A percentile compares a stretch with the other conserved stretches of the same genome.
Conservation (phyloP, 768 basidiomycete species). For the Russula earlei region DNA sequence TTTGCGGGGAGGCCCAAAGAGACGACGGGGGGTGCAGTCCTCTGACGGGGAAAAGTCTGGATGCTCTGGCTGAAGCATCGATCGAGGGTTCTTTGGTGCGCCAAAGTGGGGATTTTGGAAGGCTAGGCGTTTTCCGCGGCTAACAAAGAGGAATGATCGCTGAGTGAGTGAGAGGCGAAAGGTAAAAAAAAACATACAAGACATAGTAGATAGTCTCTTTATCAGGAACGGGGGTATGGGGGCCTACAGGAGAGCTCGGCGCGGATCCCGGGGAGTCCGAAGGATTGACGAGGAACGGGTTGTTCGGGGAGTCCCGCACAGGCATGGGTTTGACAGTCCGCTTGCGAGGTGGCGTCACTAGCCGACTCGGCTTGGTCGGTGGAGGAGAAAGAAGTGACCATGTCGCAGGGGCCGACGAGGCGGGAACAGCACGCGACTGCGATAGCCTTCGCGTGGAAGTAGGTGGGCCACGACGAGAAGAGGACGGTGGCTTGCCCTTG, state of each 20-base stretch:
- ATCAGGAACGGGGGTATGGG: conserved; percentile 14
- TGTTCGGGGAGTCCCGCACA: conserved; percentile 21
- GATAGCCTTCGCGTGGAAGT: conserved; percentile 15
- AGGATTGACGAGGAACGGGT: conserved; percentile 17
- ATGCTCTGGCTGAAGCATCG: conserved; percentile 14
- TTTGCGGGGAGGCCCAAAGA: conserved; percentile 11
- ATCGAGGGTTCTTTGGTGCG: conserved; percentile 7
- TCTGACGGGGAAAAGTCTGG: conserved; percentile 20
- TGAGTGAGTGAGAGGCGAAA: too few relatives aligned
- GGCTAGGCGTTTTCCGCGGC: conserved; percentile 18
- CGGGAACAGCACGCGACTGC: conserved; percentile 17
- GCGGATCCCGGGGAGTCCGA: conserved; percentile 13
- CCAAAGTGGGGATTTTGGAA: conserved; percentile 19
- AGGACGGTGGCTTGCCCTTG: conserved; percentile 9
- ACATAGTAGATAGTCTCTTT: conserved; percentile 17
- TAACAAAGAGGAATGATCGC: not conserved
- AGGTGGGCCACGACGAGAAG: conserved; percentile 10
- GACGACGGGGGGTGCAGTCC: conserved; percentile 18
- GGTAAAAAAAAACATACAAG: conserved; percentile 13
- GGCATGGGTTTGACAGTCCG: conserved; percentile 10
- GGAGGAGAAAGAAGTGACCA: conserved; percentile 20
- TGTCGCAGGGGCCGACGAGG: conserved; percentile 1
- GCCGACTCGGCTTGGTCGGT: conserved; percentile 16
- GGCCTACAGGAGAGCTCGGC: conserved; percentile 18
- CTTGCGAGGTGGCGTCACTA: conserved; percentile 16